phyloP scores from a whole-genome alignment of 495 filamentous ascomycete genomes.

The Neurospora sp. region DNA sequence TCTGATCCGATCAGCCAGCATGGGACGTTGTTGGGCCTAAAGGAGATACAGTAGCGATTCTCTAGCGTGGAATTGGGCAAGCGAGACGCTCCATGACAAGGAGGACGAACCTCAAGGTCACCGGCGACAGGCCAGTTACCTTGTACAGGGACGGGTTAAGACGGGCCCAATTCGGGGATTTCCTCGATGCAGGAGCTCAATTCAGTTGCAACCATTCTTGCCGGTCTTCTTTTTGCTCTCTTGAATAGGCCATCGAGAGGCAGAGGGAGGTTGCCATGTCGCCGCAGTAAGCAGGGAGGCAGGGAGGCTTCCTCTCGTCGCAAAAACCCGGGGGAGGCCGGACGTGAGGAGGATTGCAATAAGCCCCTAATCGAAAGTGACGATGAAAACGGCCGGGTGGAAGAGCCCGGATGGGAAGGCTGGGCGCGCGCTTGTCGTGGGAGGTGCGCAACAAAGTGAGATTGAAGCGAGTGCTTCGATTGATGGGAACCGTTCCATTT shows the following conservation, averaged over 20 bases:
- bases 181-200: neutral
- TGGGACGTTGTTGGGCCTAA: neutral
- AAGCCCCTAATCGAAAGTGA: neutral
- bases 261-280: neutral
- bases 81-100: neutral
- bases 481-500: neutral
- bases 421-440: neutral
- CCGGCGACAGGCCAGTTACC: neutral
- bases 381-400: neutral
- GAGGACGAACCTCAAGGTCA: neutral
- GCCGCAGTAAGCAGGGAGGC: neutral
- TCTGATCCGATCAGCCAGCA: conserved; percentile 12
- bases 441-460: neutral
- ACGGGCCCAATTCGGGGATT: neutral
- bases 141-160: neutral
- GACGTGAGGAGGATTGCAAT: neutral
- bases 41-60: neutral
- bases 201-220: neutral
- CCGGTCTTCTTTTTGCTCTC: neutral
- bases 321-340: neutral
- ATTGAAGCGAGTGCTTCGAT: neutral
- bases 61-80: neutral
- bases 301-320: neutral
- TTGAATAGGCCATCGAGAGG: neutral
- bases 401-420: neutral